Percentiles rank a stretch among this genome's conserved stretches.
phyloP scores from a whole-genome alignment of 2,329 filamentous ascomycete species.

The Sporothrix brunneoviolacea region DNA sequence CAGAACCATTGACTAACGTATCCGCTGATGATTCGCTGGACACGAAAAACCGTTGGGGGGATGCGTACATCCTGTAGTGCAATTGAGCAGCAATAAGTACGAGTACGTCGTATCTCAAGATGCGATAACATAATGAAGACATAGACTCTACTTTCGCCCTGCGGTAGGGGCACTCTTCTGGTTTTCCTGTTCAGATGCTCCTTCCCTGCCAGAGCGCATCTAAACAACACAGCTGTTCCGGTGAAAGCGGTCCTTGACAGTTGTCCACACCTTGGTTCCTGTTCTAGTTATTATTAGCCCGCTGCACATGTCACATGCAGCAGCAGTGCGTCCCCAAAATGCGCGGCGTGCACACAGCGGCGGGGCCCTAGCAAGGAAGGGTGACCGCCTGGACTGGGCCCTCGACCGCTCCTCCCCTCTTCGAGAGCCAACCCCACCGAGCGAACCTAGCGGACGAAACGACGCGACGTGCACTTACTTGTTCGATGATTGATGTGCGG shows the following conservation, averaged over 20 bases:
- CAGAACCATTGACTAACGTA: slow-evolving; percentile 1
- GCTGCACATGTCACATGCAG: slow-evolving; percentile 1
- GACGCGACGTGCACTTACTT: slow-evolving; percentile 1
- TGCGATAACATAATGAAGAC: too few species aligned
- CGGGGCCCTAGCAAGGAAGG: neutral
- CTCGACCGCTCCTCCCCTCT: slow-evolving; percentile 8
- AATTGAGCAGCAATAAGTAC: too few species aligned
- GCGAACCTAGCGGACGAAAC: neutral
- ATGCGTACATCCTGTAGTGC: too few species aligned
- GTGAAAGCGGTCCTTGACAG: too few species aligned
- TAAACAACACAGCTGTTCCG: too few species aligned
- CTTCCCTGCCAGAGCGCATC: too few species aligned
- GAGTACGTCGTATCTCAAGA: too few species aligned
- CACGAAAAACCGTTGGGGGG: neutral
- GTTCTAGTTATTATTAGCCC: slow-evolving; percentile 7
- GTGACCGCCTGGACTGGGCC: too few species aligned
- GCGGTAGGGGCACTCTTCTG: neutral
- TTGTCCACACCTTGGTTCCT: too few species aligned
- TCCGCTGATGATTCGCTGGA: neutral
- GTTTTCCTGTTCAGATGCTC: too few species aligned
- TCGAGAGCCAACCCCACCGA: slow-evolving; percentile 4
- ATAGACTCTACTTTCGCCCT: too few species aligned
- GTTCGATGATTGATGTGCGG: slow-evolving; percentile 4
- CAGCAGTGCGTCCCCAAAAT: neutral
- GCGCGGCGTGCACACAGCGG: neutral